These are phyloP conservation scores for Stephanocyclus meneghinianus DNA, from an alignment of 352 stramenopile species.

Conservation along the genomic window DNA sequence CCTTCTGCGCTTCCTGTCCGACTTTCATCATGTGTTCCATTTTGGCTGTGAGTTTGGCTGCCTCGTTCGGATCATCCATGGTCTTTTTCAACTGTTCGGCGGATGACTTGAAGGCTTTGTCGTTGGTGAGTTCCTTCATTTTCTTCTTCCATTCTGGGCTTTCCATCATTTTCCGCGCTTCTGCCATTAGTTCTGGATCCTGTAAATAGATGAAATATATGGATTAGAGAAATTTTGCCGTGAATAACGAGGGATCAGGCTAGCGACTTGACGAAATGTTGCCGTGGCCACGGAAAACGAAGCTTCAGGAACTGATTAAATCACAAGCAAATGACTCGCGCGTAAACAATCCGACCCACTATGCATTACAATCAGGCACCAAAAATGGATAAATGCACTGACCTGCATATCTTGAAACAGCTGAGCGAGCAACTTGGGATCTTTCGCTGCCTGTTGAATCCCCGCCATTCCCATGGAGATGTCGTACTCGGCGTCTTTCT, in stretches of 20 bases:
- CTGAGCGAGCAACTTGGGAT: conserved; percentile 81
- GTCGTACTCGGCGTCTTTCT: conserved; percentile 68
- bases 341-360: neutral
- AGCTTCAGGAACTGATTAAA: no score
- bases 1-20: conserved; percentile 62
- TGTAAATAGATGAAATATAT: conserved; percentile 30
- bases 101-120: conserved; percentile 74
- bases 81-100: conserved; percentile 62
- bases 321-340: no score
- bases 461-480: conserved; percentile 76
- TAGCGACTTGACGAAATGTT: no score
- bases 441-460: conserved; percentile 74
- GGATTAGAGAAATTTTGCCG: neutral
- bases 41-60: conserved; percentile 75
- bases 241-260: neutral
- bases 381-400: conserved; percentile 13
- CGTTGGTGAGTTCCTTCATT: conserved; percentile 79
- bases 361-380: neutral
- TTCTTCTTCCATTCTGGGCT: conserved; percentile 81
- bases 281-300: no score
- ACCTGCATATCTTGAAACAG: conserved; percentile 83
- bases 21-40: conserved; percentile 83
- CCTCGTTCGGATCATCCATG: conserved; percentile 78
- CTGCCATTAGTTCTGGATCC: conserved; percentile 81
- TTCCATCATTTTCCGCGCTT: conserved; percentile 84